These are phyloP conservation scores for Eragrostis tef DNA, from an alignment of 202 grass and related monocot species.

Conservation along the genomic window DNA sequence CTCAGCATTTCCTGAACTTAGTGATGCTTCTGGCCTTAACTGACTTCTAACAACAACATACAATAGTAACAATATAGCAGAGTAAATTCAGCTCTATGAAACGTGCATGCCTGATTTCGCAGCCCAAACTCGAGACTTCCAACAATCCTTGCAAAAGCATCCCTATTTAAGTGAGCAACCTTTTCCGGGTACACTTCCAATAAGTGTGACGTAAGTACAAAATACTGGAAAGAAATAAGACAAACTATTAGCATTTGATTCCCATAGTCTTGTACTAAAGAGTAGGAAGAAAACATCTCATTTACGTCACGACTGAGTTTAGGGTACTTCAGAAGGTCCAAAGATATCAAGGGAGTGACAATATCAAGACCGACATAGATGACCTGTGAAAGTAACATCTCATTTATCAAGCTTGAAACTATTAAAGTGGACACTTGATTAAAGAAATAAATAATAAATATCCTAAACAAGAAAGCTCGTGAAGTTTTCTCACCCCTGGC, in stretches of 20 bases:
- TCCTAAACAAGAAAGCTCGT: slow-evolving; percentile 11
- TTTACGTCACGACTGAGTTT: slow-evolving; percentile 96
- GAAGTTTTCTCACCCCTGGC: slow-evolving; percentile 22
- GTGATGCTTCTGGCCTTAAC: slow-evolving; percentile 5
- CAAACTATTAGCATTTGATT: slow-evolving; percentile 41
- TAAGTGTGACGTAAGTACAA: slow-evolving; percentile 84
- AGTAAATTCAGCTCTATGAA: slow-evolving; percentile 27
- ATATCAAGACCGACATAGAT: slow-evolving; percentile 95
- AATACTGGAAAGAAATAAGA: slow-evolving; percentile 78
- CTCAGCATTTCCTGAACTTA: slow-evolving; percentile 3
- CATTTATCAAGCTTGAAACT: slow-evolving; percentile 42
- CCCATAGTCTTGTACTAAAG: slow-evolving; percentile 20
- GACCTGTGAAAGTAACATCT: slow-evolving; percentile 66
- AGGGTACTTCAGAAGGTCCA: slow-evolving; percentile 98
- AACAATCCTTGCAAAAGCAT: slow-evolving; percentile 81
- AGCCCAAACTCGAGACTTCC: slow-evolving; percentile 83
- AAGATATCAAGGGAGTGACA: slow-evolving; percentile 94
- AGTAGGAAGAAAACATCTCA: not conserved
- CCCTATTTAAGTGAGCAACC: slow-evolving; percentile 83
- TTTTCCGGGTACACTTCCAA: slow-evolving; percentile 98
- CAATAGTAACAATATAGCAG: not conserved
- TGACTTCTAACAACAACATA: slow-evolving; percentile 3
- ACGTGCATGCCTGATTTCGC: slow-evolving; percentile 69
- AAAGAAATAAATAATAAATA: slow-evolving; percentile 35
- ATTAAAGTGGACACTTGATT: slow-evolving; percentile 25